Conservation (phyloP, 371 early-diverging fungal species). For the Basidiobolus meristosporus region DNA sequence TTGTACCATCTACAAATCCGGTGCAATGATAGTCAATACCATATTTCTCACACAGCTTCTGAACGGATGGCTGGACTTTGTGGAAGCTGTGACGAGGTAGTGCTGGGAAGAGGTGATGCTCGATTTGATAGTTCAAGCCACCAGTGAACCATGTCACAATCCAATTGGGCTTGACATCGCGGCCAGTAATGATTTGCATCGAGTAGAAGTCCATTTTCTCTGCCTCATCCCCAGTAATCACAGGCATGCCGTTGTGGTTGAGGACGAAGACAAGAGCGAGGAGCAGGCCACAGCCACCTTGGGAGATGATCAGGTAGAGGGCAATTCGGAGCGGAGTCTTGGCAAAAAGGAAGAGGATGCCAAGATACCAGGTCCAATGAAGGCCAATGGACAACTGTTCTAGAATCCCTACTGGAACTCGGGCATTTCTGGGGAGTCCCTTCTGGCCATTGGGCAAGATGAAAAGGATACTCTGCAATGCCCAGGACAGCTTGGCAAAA, state of each 20-base stretch:
- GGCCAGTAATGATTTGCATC: conserved; percentile 60
- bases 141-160: conserved; percentile 70
- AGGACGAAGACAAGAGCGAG: conserved; percentile 64
- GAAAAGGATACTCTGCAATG: conserved; percentile 41
- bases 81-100: conserved; percentile 61
- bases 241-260: conserved; percentile 82
- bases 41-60: conserved; percentile 50
- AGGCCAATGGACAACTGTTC: conserved; percentile 33
- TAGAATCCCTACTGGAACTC: conserved; percentile 14
- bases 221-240: conserved; percentile 49
- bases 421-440: conserved; percentile 21
- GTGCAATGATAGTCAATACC: conserved; percentile 48
- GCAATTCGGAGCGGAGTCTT: conserved; percentile 26
- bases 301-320: conserved; percentile 42
- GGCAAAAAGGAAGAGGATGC: conserved; percentile 22
- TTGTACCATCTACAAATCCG: conserved; percentile 41
- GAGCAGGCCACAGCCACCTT: conserved; percentile 55
- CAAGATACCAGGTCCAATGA: conserved; percentile 55
- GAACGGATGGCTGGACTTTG: conserved; percentile 39
- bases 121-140: conserved; percentile 71
- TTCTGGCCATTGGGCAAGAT: conserved; percentile 26
- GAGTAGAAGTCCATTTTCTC: conserved; percentile 54
- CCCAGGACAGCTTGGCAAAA: conserved; percentile 63
- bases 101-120: conserved; percentile 64
- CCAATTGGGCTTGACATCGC: conserved; percentile 40